Evolutionary conservation across 768 basidiomycete genomes (phyloP).

Genomic region (Pulveroboletus sp.): DNA sequence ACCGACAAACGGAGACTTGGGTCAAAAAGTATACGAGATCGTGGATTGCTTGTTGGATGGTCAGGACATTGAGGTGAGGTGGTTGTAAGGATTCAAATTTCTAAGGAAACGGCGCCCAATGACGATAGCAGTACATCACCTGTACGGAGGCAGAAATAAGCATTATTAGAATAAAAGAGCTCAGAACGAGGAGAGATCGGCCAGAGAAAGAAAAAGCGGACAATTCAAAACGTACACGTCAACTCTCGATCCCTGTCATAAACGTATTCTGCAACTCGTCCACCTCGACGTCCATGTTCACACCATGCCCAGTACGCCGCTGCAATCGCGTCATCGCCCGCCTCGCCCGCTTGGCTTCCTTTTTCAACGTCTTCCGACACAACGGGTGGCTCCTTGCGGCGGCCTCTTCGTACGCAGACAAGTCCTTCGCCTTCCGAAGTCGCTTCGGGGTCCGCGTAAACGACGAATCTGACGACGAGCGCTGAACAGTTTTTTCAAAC

Average conservation of each 20-base stretch:
- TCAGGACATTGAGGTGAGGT: too few species aligned
- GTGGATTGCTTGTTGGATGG: too few species aligned
- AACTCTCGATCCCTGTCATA: slow-evolving; percentile 19
- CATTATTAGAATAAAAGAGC: too few species aligned
- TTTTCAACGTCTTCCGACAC: slow-evolving; percentile 52
- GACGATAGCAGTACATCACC: too few species aligned
- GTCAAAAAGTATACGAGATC: too few species aligned
- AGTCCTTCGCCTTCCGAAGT: slow-evolving; percentile 52
- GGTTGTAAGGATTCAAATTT: too few species aligned
- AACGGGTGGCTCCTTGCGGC: slow-evolving; percentile 47
- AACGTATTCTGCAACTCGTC: slow-evolving; percentile 22
- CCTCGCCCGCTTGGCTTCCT: slow-evolving; percentile 59
- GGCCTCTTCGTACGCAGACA: slow-evolving; percentile 51
- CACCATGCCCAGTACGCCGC: background rate
- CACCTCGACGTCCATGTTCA: slow-evolving; percentile 32
- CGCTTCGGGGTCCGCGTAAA: slow-evolving; percentile 50
- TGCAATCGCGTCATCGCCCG: slow-evolving; percentile 42
- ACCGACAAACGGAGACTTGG: too few species aligned
- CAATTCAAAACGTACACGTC: background rate
- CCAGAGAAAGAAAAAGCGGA: too few species aligned
- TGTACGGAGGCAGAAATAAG: too few species aligned
- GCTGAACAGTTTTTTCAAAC: background rate
- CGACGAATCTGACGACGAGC: background rate
- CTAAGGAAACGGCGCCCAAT: too few species aligned
- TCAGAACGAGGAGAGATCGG: too few species aligned